A percentile compares a stretch with the other conserved stretches of the same genome.
These are phyloP conservation scores for Rachicladosporium sp. DNA, from an alignment of 2,329 filamentous ascomycete genomes.

Conservation along the genomic window DNA sequence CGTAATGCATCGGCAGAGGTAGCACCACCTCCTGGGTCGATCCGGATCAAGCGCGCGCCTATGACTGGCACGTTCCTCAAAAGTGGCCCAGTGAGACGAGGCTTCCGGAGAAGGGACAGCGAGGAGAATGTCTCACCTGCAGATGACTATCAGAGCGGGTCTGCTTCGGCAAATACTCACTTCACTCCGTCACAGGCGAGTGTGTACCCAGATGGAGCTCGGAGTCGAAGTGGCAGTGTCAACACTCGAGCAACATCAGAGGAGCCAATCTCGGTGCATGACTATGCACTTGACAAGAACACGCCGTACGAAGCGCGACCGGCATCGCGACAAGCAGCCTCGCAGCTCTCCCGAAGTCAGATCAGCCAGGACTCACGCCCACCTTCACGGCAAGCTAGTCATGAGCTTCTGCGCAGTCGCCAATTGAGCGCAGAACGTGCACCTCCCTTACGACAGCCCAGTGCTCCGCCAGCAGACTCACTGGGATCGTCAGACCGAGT, in stretches of 20 bases:
- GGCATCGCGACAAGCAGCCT: constrained; percentile 14
- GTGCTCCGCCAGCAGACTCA: constrained; percentile 10
- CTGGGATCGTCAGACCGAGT: constrained; percentile 3
- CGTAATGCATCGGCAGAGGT: constrained; percentile 47
- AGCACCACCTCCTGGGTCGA: constrained; percentile 54
- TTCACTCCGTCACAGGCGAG: not conserved
- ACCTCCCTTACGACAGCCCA: constrained; percentile 14
- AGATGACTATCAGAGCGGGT: constrained; percentile 19
- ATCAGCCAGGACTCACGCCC: constrained; percentile 17
- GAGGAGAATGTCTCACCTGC: constrained; percentile 32
- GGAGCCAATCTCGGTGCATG: constrained; percentile 23
- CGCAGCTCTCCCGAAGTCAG: constrained; percentile 16
- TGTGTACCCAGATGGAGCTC: constrained; percentile 13
- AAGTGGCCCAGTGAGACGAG: constrained; percentile 60
- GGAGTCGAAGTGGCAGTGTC: constrained; percentile 20
- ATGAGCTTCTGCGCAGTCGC: constrained; percentile 15
- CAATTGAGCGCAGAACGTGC: constrained; percentile 20
- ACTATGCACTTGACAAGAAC: constrained; percentile 20
- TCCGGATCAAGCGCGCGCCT: constrained; percentile 65
- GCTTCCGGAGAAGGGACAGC: constrained; percentile 46
- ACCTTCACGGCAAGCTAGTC: constrained; percentile 17
- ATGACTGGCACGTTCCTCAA: constrained; percentile 69
- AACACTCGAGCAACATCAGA: constrained; percentile 20
- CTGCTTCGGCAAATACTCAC: constrained; percentile 11
- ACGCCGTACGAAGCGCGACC: constrained; percentile 13